Base-by-base conservation (phyloP, 2,329 filamentous ascomycete species). In the Neofusicoccum sp. region DNA sequence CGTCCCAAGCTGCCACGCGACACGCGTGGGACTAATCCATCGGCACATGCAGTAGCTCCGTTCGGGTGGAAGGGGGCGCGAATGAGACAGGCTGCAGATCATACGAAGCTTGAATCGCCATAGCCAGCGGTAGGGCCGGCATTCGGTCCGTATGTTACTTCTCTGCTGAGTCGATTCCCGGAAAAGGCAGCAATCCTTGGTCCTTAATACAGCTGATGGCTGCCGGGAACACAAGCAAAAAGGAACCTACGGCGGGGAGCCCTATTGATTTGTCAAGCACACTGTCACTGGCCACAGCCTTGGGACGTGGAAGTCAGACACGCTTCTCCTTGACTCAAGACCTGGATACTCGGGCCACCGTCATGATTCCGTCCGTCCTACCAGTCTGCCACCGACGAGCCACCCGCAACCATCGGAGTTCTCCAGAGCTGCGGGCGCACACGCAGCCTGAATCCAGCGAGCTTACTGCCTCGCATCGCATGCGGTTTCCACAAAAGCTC, bases 31-130 rank as follows among this genome's bases (percentile, higher is more conserved):
- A 56, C 51, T 33, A 24, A n/a, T 16, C 8, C 51, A 14, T 56
- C 26, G 38, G 51, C 51, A 43, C 51, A 56, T 43, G 51, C 51
- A 56, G 51, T 43, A 56, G 51, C 51, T 43, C 51, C 31, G 51
- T 28, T 31, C 51, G 51, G 51, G 51, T 43, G 36, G 51, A 56
- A 43, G 51, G 51, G 36, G 51, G 26, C 51, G 36, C 51, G 51
- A 56, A 56, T 28, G 38, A 43, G 38, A 56, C 36, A 56, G 51
- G 26, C 6, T 41, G 51, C 51, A 56, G 51, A 56, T 56, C 51
- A 56, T 41, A 56, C 51, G 51, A 56, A 56, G 51, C 51, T 56
- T 56, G 51, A 56, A 56, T 56, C 51, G 51, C 51, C 40, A 34
- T 56, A 41, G 51, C 40, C 51, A 31, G 51, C 38, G 51, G 51